Conservation (phyloP, 257 asterid species). For the Marsdenia floribunda region DNA sequence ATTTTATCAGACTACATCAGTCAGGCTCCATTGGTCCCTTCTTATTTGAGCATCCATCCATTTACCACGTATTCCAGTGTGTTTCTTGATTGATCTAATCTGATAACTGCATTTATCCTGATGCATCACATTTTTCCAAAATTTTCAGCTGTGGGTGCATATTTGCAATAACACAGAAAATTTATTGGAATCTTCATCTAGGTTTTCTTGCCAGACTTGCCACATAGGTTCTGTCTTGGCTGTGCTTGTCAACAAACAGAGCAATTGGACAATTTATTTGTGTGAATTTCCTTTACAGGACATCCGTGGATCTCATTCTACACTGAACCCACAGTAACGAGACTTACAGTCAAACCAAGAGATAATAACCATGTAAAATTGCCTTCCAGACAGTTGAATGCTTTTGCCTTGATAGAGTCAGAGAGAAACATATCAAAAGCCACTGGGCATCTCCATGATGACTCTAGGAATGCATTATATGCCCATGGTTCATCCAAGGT, state of each 20-base stretch:
- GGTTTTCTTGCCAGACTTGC: neutral
- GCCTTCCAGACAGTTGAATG: constrained; percentile 38
- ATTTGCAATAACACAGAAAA: neutral
- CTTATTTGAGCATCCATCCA: neutral
- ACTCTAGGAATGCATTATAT: constrained; percentile 25
- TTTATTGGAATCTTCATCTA: neutral
- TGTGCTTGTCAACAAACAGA: neutral
- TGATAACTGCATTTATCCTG: neutral
- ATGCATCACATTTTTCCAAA: neutral
- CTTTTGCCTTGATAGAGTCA: constrained; percentile 34
- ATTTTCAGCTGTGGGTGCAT: neutral
- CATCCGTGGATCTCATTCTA: constrained; percentile 59
- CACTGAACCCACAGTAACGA: constrained; percentile 31
- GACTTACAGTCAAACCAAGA: constrained; percentile 30
- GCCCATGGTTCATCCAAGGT: constrained; percentile 23
- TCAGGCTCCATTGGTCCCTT: neutral
- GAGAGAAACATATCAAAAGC: constrained; percentile 45
- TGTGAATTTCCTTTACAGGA: constrained; percentile 31
- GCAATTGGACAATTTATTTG: neutral
- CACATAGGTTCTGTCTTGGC: neutral
- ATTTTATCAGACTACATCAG: neutral
- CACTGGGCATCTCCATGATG: constrained; percentile 43
- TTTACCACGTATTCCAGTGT: neutral
- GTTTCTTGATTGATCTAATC: neutral
- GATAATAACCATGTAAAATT: constrained; percentile 26